Evolutionary conservation across 352 stramenopile genomes (phyloP).

Genomic region (Phytopythium helicoides): DNA sequence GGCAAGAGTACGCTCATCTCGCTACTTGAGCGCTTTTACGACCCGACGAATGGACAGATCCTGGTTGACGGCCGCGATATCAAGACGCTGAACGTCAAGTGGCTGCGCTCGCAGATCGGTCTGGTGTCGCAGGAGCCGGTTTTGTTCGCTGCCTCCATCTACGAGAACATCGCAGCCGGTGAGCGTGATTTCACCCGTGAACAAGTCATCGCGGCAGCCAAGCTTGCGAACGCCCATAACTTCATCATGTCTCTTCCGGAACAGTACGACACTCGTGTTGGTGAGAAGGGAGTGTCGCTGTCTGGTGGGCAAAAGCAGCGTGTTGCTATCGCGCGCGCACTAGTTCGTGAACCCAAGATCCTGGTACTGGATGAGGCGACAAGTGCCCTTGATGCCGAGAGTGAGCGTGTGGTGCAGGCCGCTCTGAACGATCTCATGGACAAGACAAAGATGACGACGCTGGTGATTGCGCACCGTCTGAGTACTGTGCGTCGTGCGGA

Average conservation of each 20-base stretch:
- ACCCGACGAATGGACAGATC: conserved; percentile 58
- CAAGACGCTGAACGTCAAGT: conserved; percentile 60
- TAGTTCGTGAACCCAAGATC: conserved; percentile 79
- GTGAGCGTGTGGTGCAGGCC: conserved; percentile 64
- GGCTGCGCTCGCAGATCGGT: conserved; percentile 42
- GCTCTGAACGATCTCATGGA: conserved; percentile 61
- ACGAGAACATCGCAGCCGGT: conserved; percentile 75
- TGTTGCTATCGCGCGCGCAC: conserved; percentile 29
- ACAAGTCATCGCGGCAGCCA: conserved; percentile 44
- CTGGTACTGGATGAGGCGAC: conserved; percentile 89
- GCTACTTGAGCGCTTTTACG: conserved; percentile 85
- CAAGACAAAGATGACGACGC: conserved; percentile 45
- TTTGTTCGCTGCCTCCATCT: conserved; percentile 79
- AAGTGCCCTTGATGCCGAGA: conserved; percentile 71
- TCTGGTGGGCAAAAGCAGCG: conserved; percentile 38
- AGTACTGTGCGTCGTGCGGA: conserved; percentile 43
- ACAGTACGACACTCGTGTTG: conserved; percentile 16
- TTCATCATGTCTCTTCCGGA: conserved; percentile 69
- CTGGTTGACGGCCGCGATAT: conserved; percentile 74
- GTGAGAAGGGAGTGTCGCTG: conserved; percentile 26
- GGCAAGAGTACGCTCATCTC: conserved; percentile 86
- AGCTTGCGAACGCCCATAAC: conserved; percentile 28
- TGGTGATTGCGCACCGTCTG: conserved; percentile 91
- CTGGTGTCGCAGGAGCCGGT: conserved; percentile 74
- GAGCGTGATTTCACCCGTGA: conserved; percentile 10